phyloP scores from a whole-genome alignment of 1,284 basidiomycete genomes.

The Chiua sp. region DNA sequence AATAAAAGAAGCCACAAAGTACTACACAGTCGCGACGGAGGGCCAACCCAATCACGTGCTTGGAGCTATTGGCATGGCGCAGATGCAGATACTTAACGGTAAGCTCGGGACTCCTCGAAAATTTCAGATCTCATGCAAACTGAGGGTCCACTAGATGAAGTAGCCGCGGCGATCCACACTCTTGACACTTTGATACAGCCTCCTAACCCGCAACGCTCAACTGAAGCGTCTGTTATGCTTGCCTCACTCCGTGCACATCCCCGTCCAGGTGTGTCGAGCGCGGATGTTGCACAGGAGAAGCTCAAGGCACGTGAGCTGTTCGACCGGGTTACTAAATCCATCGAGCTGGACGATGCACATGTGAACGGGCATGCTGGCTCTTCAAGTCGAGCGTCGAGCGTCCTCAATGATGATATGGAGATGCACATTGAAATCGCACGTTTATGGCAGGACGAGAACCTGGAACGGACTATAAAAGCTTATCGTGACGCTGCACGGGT shows the following conservation, averaged over 20 bases:
- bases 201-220: slow-evolving; percentile 63
- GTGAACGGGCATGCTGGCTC: slow-evolving; percentile 41
- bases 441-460: slow-evolving; percentile 83
- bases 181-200: slow-evolving; percentile 81
- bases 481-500: slow-evolving; percentile 76
- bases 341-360: slow-evolving; percentile 61
- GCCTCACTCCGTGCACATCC: slow-evolving; percentile 85
- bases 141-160: slow-evolving; percentile 58
- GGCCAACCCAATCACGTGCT: slow-evolving; percentile 77
- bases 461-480: slow-evolving; percentile 74
- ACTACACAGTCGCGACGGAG: slow-evolving; percentile 79
- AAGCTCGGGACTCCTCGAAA: slow-evolving; percentile 17
- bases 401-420: slow-evolving; percentile 68
- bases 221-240: slow-evolving; percentile 88
- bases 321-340: slow-evolving; percentile 72
- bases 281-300: slow-evolving; percentile 77
- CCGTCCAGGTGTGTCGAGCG: slow-evolving; percentile 76
- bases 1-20: slow-evolving; percentile 66
- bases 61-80: slow-evolving; percentile 84
- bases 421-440: slow-evolving; percentile 88
- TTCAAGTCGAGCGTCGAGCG: slow-evolving; percentile 29
- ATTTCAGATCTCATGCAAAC: neutral
- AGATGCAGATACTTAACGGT: slow-evolving; percentile 86
- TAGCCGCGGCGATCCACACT: slow-evolving; percentile 83
- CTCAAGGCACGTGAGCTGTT: slow-evolving; percentile 80